Conservation (phyloP, 805 yeast species). For the Lipomyces anomalus region DNA sequence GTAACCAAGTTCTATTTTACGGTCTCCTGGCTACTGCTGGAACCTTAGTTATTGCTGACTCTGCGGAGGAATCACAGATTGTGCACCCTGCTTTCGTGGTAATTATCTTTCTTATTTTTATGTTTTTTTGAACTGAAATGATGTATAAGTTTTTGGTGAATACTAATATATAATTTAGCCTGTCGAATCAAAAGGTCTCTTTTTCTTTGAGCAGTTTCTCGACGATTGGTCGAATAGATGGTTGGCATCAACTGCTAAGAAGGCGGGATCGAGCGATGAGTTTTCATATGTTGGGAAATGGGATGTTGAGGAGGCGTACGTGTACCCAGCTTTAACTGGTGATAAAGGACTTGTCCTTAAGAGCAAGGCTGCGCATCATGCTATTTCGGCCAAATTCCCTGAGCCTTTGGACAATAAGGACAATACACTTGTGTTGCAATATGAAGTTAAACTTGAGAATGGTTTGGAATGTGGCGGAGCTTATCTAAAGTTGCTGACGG, state of each 20-base stretch:
- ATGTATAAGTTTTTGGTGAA: no score
- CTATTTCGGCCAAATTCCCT: slow-evolving; percentile 62
- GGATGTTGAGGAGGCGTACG: slow-evolving; percentile 59
- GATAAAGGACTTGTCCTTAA: slow-evolving; percentile 77
- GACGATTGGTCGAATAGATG: slow-evolving; percentile 39
- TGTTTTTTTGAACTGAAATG: no score
- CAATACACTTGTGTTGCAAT: slow-evolving; percentile 73
- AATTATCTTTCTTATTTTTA: neutral
- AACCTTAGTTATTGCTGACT: no score
- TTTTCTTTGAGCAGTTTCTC: slow-evolving; percentile 44
- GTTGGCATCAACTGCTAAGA: slow-evolving; percentile 51
- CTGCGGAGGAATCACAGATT: no score
- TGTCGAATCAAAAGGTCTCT: no score
- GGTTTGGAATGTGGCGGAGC: slow-evolving; percentile 86
- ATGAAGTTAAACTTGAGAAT: slow-evolving; percentile 79
- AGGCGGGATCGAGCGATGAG: slow-evolving; percentile 37
- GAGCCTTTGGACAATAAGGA: slow-evolving; percentile 53
- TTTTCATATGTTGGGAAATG: slow-evolving; percentile 67
- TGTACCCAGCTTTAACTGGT: slow-evolving; percentile 52
- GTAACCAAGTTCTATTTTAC: no score
- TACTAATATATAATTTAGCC: no score
- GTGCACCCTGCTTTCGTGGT: slow-evolving; percentile 13
- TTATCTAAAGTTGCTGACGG: slow-evolving; percentile 65
- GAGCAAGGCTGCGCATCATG: slow-evolving; percentile 73
- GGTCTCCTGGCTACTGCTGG: no score